Percentiles rank a stretch among this genome's conserved stretches.
Evolutionary conservation across 2,329 filamentous ascomycete species (phyloP).

Genomic region (Colletotrichum salicis): DNA sequence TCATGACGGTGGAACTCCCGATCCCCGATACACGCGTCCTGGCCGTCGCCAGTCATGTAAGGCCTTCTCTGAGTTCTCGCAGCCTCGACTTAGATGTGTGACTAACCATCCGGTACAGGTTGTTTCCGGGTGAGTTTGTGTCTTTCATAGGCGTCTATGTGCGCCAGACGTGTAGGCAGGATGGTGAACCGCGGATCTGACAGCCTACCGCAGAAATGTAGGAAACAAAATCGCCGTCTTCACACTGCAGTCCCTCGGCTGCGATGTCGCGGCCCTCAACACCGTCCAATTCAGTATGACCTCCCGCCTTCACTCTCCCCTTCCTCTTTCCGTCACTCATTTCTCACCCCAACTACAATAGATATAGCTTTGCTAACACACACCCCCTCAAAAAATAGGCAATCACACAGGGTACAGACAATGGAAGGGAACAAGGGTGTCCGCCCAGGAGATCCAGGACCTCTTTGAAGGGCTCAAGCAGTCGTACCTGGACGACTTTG

Average conservation of each 20-base stretch:
- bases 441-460: conserved; percentile 83
- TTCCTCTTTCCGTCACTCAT: neutral
- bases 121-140: conserved; percentile 53
- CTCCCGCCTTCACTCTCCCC: conserved; percentile 2
- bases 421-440: conserved; percentile 84
- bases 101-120: conserved; percentile 47
- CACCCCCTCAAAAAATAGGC: conserved; percentile 62
- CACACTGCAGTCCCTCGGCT: conserved; percentile 91
- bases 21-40: conserved; percentile 76
- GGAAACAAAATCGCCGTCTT: conserved; percentile 98
- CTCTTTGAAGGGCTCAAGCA: conserved; percentile 87
- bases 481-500: conserved; percentile 87
- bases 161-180: neutral
- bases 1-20: conserved; percentile 53
- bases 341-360: neutral
- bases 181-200: neutral
- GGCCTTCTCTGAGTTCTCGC: conserved; percentile 44
- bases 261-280: conserved; percentile 92
- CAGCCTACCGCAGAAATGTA: conserved; percentile 75
- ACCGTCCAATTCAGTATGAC: conserved; percentile 95
- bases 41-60: conserved; percentile 94
- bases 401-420: conserved; percentile 95
- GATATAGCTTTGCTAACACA: neutral
- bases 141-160: neutral
- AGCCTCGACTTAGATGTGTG: neutral